These are phyloP conservation scores for Hydrangea macrophylla DNA, from an alignment of 148 eudicot species.

Conservation along the genomic window DNA sequence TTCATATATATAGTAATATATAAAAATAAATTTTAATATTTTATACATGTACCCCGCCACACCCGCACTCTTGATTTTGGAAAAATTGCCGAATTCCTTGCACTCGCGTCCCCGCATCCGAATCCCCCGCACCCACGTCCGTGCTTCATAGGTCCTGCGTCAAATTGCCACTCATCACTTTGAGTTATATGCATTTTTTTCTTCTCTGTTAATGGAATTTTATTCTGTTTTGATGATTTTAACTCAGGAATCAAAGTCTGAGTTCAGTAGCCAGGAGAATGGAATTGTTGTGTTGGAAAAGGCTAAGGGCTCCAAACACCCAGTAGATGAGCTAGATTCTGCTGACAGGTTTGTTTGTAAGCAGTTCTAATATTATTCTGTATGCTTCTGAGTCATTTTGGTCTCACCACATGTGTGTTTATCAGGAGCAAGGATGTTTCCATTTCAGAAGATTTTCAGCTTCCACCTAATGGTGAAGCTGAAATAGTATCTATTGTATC, in stretches of 20 bases:
- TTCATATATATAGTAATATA: too few species aligned
- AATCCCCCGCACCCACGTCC: too few species aligned
- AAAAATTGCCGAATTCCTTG: too few species aligned
- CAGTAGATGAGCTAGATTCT: slow-evolving; percentile 32
- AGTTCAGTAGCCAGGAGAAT: slow-evolving; percentile 39
- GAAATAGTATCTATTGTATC: slow-evolving; percentile 29
- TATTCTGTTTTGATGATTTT: background rate
- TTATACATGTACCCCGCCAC: too few species aligned
- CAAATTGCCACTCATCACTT: too few species aligned
- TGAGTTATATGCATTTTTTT: background rate
- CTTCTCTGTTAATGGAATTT: background rate
- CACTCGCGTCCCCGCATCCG: too few species aligned
- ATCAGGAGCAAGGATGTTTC: slow-evolving; percentile 45
- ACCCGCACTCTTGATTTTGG: too few species aligned
- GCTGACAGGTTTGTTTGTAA: slow-evolving; percentile 43
- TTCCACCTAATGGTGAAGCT: slow-evolving; percentile 32
- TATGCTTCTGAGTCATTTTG: slow-evolving; percentile 3
- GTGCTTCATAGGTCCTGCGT: too few species aligned
- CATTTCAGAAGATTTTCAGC: slow-evolving; percentile 38
- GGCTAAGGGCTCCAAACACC: slow-evolving; percentile 26
- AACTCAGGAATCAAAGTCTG: slow-evolving; percentile 48
- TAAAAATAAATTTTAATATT: too few species aligned
- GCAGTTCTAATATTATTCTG: slow-evolving; percentile 1
- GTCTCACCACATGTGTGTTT: slow-evolving; percentile 18
- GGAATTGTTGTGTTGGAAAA: slow-evolving; percentile 41